A percentile compares a stretch with the other conserved stretches of the same genome.
Evolutionary conservation across 2,329 filamentous ascomycete species (phyloP).

Genomic region (Fusarium brachygibbosum): DNA sequence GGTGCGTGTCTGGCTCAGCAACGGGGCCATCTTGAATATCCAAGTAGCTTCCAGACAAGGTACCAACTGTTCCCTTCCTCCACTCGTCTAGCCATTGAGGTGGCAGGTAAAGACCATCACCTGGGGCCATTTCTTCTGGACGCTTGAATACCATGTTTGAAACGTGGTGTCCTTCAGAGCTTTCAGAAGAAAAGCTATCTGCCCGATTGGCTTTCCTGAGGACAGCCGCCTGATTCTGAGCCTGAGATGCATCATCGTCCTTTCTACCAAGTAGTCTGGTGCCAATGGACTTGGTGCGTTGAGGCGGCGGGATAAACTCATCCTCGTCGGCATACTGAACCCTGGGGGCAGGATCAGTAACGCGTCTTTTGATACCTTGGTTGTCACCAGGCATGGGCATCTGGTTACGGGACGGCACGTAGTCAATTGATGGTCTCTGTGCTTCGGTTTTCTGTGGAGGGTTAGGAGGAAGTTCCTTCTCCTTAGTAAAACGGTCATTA

Average conservation of each 20-base stretch:
- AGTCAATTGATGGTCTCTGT: conserved; percentile 37
- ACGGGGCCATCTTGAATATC: conserved; percentile 65
- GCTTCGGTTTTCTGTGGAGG: conserved; percentile 46
- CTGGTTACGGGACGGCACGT: conserved; percentile 17
- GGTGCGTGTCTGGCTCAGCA: conserved; percentile 61
- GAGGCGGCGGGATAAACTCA: conserved; percentile 45
- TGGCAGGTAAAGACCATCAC: conserved; percentile 70
- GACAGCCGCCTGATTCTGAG: conserved; percentile 35
- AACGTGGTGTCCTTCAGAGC: conserved; percentile 55
- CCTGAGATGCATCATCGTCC: conserved; percentile 18
- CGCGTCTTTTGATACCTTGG: conserved; percentile 49
- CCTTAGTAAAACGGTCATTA: conserved; percentile 49
- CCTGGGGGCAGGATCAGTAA: conserved; percentile 50
- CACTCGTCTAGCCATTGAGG: conserved; percentile 77
- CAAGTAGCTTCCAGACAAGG: conserved; percentile 69
- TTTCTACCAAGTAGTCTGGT: conserved; percentile 34
- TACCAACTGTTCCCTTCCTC: conserved; percentile 75
- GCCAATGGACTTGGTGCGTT: conserved; percentile 41
- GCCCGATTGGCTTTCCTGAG: conserved; percentile 49
- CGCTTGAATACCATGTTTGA: conserved; percentile 60
- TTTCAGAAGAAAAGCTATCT: conserved; percentile 50
- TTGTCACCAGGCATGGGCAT: conserved; percentile 39
- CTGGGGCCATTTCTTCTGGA: conserved; percentile 60
- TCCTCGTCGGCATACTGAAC: conserved; percentile 49
- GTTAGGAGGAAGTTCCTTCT: conserved; percentile 54